Base-by-base conservation (phyloP, 176 grass and related monocot species). In the Cenchrus americanus region DNA sequence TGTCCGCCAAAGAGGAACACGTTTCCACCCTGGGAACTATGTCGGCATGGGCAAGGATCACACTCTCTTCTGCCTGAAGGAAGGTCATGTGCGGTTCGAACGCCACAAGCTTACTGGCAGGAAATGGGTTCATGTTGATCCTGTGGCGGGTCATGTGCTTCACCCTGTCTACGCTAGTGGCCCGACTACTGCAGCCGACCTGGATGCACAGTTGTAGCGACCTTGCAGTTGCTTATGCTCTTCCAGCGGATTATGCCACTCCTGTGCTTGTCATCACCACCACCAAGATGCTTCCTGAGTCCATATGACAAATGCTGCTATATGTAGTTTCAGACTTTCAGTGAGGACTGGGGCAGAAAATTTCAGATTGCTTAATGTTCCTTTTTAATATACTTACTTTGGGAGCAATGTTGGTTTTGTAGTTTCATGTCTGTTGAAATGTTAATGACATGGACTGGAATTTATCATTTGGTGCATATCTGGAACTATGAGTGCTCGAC, bases 21-120 rank as follows among this genome's bases (percentile, higher is more conserved):
- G 79, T 26, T 97, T 97, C 73, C 95, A 97, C 69, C 27, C 90
- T 6, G 92, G 95, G 18, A 83, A 94, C 55, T 97, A 94, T 10
- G 92, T 97, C 32, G 90, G 90, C 47, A 91, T 97, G 86, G 95
- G 95, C 54, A 93, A 92, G 60, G 92, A 97, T 52, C 95, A 94
- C 48, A 97, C 95, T 12, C 53, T 97, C 13, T 94, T 85, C 87
- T 91, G 78, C 12, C 77, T 97, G 53, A 97, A 94, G 66, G 92
- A 94, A 81, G 95, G 95, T 46, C 53, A 94, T 26, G 95, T 97
- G 5, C 84, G 88, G 51, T 94, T 97, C 8, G 95, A 97, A 62
- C 73, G 78, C 81, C 88, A 97, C 82, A 97, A 97, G 75, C 79
- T 94, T 27, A 93, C 77, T 47, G 88, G 95, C 57, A 82, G 95